Evolutionary conservation across 2,329 filamentous ascomycete genomes (phyloP).

Genomic region (Curvularia verruculosa): DNA sequence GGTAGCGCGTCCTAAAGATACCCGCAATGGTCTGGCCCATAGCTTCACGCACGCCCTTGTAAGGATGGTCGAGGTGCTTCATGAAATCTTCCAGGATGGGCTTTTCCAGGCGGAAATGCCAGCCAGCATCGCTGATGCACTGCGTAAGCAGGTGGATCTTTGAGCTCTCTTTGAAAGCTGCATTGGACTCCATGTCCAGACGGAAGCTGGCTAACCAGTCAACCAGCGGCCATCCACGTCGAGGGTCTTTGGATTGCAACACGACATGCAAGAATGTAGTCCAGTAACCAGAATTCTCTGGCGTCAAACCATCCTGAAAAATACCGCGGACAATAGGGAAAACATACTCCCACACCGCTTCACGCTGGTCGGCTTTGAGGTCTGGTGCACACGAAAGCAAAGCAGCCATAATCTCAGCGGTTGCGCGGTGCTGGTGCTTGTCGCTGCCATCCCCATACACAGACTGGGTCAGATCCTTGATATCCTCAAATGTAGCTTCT

Average conservation of each 20-base stretch:
- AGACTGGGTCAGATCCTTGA: slow-evolving; percentile 77
- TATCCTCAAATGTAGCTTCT: slow-evolving; percentile 79
- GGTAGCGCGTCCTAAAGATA: slow-evolving; percentile 89
- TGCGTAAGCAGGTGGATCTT: slow-evolving; percentile 93
- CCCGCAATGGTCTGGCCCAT: slow-evolving; percentile 88
- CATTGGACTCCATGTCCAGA: slow-evolving; percentile 92
- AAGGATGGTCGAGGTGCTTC: slow-evolving; percentile 90
- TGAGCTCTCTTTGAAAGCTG: slow-evolving; percentile 97
- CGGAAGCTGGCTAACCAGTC: slow-evolving; percentile 83
- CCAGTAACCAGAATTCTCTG: slow-evolving; percentile 95
- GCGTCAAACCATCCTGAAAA: slow-evolving; percentile 89
- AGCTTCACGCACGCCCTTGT: slow-evolving; percentile 94
- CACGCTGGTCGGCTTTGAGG: slow-evolving; percentile 73
- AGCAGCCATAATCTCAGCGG: slow-evolving; percentile 89
- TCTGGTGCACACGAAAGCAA: slow-evolving; percentile 82
- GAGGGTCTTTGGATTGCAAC: slow-evolving; percentile 85
- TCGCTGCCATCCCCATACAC: slow-evolving; percentile 93
- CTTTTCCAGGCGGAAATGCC: slow-evolving; percentile 92
- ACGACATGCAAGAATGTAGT: slow-evolving; percentile 90
- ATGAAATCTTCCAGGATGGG: slow-evolving; percentile 90
- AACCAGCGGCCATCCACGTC: slow-evolving; percentile 83
- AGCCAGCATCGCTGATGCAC: slow-evolving; percentile 83
- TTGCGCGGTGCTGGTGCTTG: slow-evolving; percentile 96
- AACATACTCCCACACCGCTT: slow-evolving; percentile 84
- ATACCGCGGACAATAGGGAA: slow-evolving; percentile 86